Conservation (phyloP, 2,329 filamentous ascomycete species). For the Colletotrichum orbiculare region DNA sequence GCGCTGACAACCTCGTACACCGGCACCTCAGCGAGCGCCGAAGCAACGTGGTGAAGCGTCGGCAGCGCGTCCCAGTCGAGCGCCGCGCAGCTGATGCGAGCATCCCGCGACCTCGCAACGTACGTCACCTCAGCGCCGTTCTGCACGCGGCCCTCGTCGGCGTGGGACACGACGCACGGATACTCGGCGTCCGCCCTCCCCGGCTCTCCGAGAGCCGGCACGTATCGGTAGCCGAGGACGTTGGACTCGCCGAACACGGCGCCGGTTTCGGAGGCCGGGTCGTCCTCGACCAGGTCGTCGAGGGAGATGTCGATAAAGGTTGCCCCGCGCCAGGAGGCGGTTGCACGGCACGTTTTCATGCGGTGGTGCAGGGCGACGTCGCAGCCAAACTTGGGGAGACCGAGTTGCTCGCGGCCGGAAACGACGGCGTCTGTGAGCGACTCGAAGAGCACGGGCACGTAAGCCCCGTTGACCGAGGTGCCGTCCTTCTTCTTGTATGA, state of each 20-base stretch:
- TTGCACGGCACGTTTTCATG: constrained; percentile 46
- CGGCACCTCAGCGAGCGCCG: constrained; percentile 64
- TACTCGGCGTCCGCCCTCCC: constrained; percentile 67
- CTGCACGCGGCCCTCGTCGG: constrained; percentile 45
- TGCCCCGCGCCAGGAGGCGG: constrained; percentile 55
- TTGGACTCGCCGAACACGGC: constrained; percentile 43
- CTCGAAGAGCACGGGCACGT: constrained; percentile 69
- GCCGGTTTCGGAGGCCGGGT: constrained; percentile 40
- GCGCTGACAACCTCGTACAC: constrained; percentile 66
- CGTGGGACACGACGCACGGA: constrained; percentile 51
- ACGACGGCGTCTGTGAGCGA: constrained; percentile 69
- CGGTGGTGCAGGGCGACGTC: constrained; percentile 56
- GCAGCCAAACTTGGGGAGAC: constrained; percentile 70
- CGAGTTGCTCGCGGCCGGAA: constrained; percentile 69
- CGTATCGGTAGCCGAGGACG: constrained; percentile 66
- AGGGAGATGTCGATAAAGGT: constrained; percentile 51
- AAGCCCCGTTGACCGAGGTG: constrained; percentile 59
- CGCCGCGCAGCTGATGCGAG: constrained; percentile 60
- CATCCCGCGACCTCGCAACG: constrained; percentile 48
- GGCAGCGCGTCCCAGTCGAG: constrained; percentile 66
- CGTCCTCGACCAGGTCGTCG: constrained; percentile 46
- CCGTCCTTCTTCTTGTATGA: constrained; percentile 64
- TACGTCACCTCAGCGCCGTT: constrained; percentile 41
- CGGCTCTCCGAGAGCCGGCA: constrained; percentile 63
- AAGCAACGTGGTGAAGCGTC: constrained; percentile 69